Base-by-base conservation (phyloP, 139 green algal genomes). In the Chlamydomonas applanata region DNA sequence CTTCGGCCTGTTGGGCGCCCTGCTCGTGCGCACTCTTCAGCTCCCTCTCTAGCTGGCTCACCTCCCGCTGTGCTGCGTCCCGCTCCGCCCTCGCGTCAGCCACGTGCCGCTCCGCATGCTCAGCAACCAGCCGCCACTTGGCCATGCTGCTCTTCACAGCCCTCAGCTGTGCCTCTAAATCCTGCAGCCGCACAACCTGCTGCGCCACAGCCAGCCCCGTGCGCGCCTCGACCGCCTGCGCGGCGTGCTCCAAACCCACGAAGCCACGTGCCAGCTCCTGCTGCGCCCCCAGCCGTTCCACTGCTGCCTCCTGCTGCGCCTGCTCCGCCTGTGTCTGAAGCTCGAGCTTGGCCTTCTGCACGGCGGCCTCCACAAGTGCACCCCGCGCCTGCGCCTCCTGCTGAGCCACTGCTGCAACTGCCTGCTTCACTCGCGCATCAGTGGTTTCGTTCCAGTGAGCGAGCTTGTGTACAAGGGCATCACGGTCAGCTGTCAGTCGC, bases 241-340 rank as follows among this genome's bases (percentile, higher is more conserved):
- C 59, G 4, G 59, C 59, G 7, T 35, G 59, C n/a, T n/a, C 59
- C 59, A 35, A 22, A 14, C 59, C 40, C 7, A 11, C 40, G 40
- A 49, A 19, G 40, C 40, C 59, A 66, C n/a, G 59, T 34, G 59
- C 59, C 59, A 35, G 59, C 59, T 40, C 59, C 53, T 61, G 53
- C 20, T 61, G 7, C 53, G 22, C 40, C 40, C 11, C 40, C 40
- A 49, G 40, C 11, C 40, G 40, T 49, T 7, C 40, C 7, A 49
- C 40, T 49, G 40, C 40, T 49, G 40, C 40, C 11, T 49, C 40
- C 40, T 49, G 40, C 40, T 49, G 40, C 40, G 7, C 7, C 40
- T 49, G 40, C 40, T 19, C 7, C 7, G 40, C 40, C 11, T 49
- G 40, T 49, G 40, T 11, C 40, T 49, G 40, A 7, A 49, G 40